A percentile compares a stretch with the other conserved stretches of the same genome.
Evolutionary conservation across 2,329 filamentous ascomycete species (phyloP).

Genomic region (Trichoderma semiorbis): DNA sequence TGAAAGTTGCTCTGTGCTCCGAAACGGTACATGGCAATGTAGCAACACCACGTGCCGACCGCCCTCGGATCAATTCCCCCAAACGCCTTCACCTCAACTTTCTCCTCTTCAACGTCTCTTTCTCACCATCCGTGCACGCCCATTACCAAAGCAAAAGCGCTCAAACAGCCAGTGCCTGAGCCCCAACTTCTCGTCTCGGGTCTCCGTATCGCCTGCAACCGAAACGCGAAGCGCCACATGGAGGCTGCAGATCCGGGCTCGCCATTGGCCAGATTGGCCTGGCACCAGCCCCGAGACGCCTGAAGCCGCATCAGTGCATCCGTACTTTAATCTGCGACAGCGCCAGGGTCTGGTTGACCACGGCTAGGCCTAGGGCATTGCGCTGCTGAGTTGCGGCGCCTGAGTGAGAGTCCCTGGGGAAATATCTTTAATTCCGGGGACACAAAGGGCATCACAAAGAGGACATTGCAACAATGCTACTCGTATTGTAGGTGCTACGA

Average conservation of each 20-base stretch:
- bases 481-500: neutral
- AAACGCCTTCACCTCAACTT: neutral
- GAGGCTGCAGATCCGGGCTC: neutral
- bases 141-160: neutral
- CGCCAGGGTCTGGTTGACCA: neutral
- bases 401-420: neutral
- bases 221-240: slow-evolving; percentile 17
- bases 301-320: slow-evolving; percentile 16
- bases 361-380: neutral
- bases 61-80: neutral
- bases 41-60: neutral
- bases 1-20: neutral
- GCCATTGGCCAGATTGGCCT: slow-evolving; percentile 10
- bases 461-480: neutral
- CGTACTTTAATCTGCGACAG: slow-evolving; percentile 19
- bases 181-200: neutral
- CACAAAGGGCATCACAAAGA: neutral
- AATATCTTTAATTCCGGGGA: slow-evolving; percentile 1
- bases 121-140: neutral
- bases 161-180: slow-evolving; percentile 17
- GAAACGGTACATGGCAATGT: neutral
- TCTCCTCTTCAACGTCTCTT: neutral
- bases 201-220: slow-evolving; percentile 14
- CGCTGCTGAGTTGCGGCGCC: neutral
- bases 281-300: slow-evolving; percentile 14